Base-by-base conservation (phyloP, 495 filamentous ascomycete species). In the Aspergillus bridgeri region DNA sequence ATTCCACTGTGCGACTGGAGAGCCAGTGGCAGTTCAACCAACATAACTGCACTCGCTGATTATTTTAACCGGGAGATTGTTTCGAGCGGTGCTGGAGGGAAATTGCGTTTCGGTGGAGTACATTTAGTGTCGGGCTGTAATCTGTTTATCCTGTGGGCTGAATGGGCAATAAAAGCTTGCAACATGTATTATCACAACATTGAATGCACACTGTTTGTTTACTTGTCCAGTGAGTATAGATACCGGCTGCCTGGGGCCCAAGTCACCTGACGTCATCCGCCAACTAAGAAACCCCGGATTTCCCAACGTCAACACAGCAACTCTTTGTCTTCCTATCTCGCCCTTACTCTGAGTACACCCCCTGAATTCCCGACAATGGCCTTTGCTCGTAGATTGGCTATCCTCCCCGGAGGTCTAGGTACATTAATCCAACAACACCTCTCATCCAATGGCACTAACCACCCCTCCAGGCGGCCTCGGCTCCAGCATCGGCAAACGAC, bases 361-460 rank as follows among this genome's bases (percentile, higher is more conserved):
- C 33, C 11, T 3, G 13, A 4, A 15, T 38, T 15, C 3, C 9
- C 1, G 9, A 63, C 18, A 22, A 75, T 75, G 72, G 68, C 72
- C 11, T 69, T 75, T 21, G 61, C 66, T 8, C 60, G 70, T 44
- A 63, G 72, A 21, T 54, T 76, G 42, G 73, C 73, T 3, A 73
- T 76, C 48, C 67, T 76, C 44, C 73, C 73, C 5, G 73, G 73
- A 48, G 73, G 73, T 5, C 58, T 76, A 52, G 71, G 73, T 75
- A 72, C 43, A 61, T n/a, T 54, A 64, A 15, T 19, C 3, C 38
- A n/a, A 11, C 54, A 50, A 5, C n/a, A 52, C 50, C 21, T 44
- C 29, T 52, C 29, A 49, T 42, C 61, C 51, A 60, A 25, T 23
- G n/a, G 42, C 47, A 13, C 23, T 47, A 24, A 22, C 24, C 24